Percentiles rank a stretch among this genome's conserved stretches.
These are phyloP conservation scores for Solanum acaule DNA, from an alignment of 257 asterid genomes.

Conservation along the genomic window DNA sequence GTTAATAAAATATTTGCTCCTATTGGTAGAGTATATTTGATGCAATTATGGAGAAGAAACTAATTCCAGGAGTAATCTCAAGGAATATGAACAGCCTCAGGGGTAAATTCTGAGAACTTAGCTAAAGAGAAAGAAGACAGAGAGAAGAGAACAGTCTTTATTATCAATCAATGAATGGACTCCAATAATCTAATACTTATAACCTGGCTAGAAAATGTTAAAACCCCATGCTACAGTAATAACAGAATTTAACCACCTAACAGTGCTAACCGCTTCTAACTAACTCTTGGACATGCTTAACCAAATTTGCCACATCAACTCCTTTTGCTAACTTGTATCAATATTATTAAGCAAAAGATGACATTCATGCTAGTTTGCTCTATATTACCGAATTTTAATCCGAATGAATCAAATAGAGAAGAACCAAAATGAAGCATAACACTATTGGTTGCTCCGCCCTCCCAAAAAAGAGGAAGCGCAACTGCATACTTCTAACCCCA, in stretches of 20 bases:
- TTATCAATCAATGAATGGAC: background rate
- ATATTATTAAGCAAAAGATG: background rate
- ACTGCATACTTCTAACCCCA: background rate
- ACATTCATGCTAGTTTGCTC: background rate
- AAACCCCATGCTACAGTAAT: background rate
- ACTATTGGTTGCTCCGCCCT: background rate
- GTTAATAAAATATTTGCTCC: background rate
- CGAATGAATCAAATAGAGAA: background rate
- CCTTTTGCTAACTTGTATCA: background rate
- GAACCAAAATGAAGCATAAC: background rate
- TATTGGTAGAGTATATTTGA: background rate
- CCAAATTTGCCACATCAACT: background rate
- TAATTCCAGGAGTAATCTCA: background rate
- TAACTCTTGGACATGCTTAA: background rate
- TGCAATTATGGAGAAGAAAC: background rate
- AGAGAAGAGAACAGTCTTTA: background rate
- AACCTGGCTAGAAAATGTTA: background rate
- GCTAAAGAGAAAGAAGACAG: background rate
- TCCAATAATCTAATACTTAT: background rate
- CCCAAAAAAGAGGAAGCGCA: background rate
- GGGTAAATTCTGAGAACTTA: background rate
- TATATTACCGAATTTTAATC: background rate
- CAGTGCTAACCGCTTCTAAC: background rate
- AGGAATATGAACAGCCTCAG: background rate
- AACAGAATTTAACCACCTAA: background rate